Percentiles rank a stretch among this genome's conserved stretches.
These are phyloP conservation scores for Talaromyces proteolyticus DNA, from an alignment of 495 filamentous ascomycete genomes.

Conservation along the genomic window DNA sequence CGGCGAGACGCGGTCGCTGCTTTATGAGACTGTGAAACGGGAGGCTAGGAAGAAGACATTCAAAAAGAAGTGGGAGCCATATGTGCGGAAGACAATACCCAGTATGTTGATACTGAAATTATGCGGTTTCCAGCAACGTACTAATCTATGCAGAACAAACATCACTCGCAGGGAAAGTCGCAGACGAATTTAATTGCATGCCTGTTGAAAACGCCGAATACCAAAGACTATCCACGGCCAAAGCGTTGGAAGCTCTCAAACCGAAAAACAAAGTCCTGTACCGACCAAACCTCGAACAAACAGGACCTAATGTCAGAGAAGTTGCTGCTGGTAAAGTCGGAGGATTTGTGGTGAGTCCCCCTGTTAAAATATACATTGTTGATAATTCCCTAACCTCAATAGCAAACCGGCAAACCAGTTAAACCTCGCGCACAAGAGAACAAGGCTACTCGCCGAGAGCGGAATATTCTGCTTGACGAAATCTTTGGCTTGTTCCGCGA, in stretches of 20 bases:
- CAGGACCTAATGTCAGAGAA: slow-evolving; percentile 22
- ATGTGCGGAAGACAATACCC: slow-evolving; percentile 72
- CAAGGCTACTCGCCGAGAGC: slow-evolving; percentile 81
- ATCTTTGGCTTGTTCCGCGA: slow-evolving; percentile 76
- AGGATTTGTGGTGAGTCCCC: slow-evolving; percentile 36
- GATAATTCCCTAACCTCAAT: neutral
- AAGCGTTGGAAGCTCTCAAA: slow-evolving; percentile 56
- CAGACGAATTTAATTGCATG: slow-evolving; percentile 70
- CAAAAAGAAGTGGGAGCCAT: slow-evolving; percentile 60
- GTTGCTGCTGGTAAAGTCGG: slow-evolving; percentile 28
- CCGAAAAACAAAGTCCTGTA: slow-evolving; percentile 46
- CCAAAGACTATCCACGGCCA: slow-evolving; percentile 50
- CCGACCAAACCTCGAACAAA: slow-evolving; percentile 32
- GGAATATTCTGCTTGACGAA: slow-evolving; percentile 76
- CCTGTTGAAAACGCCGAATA: slow-evolving; percentile 73
- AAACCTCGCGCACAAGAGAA: slow-evolving; percentile 54
- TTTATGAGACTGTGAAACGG: slow-evolving; percentile 42
- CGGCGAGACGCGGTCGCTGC: slow-evolving; percentile 37
- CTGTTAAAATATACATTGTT: neutral
- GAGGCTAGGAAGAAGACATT: slow-evolving; percentile 42
- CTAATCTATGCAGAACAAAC: slow-evolving; percentile 65
- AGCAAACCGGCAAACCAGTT: slow-evolving; percentile 31
- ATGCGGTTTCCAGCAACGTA: neutral
- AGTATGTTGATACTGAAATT: slow-evolving; percentile 43
- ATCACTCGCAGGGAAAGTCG: slow-evolving; percentile 62